Evolutionary conservation across 306 rosid genomes (phyloP).

Genomic region (Echinosophora koreensis): DNA sequence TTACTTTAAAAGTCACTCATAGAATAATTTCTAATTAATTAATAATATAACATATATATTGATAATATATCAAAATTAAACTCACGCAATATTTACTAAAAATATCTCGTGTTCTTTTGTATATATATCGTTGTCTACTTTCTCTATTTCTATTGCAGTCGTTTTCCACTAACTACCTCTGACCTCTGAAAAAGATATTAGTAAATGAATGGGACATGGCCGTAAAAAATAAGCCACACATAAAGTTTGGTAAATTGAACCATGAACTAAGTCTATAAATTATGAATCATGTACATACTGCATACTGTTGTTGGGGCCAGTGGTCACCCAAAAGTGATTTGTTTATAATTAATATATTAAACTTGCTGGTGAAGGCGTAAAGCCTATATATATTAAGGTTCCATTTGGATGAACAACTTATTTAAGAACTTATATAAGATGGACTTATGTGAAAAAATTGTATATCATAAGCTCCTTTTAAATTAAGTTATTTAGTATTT

Average conservation of each 20-base stretch:
- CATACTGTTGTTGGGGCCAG: background rate
- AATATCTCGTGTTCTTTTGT: background rate
- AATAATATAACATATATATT: too few relatives aligned
- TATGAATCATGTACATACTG: background rate
- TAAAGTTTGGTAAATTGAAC: background rate
- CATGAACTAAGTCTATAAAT: background rate
- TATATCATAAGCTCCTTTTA: too few relatives aligned
- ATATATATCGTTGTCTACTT: background rate
- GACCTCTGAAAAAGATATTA: slow-evolving; percentile 12
- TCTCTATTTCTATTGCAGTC: slow-evolving; percentile 1
- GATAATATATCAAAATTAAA: too few relatives aligned
- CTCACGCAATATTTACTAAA: background rate
- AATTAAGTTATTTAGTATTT: too few relatives aligned
- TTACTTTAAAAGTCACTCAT: too few relatives aligned
- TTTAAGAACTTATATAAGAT: too few relatives aligned
- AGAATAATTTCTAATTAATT: too few relatives aligned
- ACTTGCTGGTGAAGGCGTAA: background rate
- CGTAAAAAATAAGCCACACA: background rate
- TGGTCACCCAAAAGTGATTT: background rate
- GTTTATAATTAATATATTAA: background rate
- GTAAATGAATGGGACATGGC: slow-evolving; percentile 4
- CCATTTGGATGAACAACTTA: too few relatives aligned
- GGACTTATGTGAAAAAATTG: too few relatives aligned
- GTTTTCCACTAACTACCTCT: slow-evolving; percentile 25
- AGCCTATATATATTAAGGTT: background rate